Evolutionary conservation across 352 stramenopile genomes (phyloP), one percentile per base, ranked within the genome.

Genomic region (Globisporangium emineosum): DNA sequence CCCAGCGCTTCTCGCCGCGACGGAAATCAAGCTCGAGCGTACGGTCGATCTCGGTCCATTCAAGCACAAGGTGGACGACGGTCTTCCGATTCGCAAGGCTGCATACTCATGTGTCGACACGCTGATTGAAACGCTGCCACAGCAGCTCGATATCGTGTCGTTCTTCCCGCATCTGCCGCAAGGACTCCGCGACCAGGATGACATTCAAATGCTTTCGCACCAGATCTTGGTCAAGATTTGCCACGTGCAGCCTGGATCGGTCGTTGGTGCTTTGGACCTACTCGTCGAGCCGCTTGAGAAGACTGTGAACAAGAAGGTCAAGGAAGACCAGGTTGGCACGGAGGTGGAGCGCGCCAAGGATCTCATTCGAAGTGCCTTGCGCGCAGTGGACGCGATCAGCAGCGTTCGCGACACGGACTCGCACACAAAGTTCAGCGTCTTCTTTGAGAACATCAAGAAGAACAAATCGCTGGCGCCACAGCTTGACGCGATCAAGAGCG

Each of bases 21-120:
- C 96, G 25, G 80, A 97, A 54, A 84, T 99, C 21, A 98, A 98
- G 71, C 72, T 99, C 60, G 91, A 99, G 69, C 88, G 97, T 32
- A 93, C 97, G 35, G 96, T 99, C 37, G 96, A 99, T 73, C 85
- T 99, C 56, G 97, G 97, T 58, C 97, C 97, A 23, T 99, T 99
- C 79, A 99, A 98, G 71, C 97, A 99, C 72, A 99, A 97, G 64
- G 97, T 99, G 32, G 88, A 96, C 58, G 88, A 96, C 70, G 88
- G 85, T 1, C 72, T 96, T 15, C 81, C 86, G 52, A 71, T 96
- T 52, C 88, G 88, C 45, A 96, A 96, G 72, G 92, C 96, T 30
- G 86, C 96, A 9, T 97, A 99, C 54, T 91, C 94, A 27, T 98
- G 96, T 69, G 87, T 99, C 35, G 93, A 98, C 65, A 99, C 97